These are phyloP conservation scores for Polychaeton citri DNA, from an alignment of 2,329 filamentous ascomycete genomes.

Conservation along the genomic window DNA sequence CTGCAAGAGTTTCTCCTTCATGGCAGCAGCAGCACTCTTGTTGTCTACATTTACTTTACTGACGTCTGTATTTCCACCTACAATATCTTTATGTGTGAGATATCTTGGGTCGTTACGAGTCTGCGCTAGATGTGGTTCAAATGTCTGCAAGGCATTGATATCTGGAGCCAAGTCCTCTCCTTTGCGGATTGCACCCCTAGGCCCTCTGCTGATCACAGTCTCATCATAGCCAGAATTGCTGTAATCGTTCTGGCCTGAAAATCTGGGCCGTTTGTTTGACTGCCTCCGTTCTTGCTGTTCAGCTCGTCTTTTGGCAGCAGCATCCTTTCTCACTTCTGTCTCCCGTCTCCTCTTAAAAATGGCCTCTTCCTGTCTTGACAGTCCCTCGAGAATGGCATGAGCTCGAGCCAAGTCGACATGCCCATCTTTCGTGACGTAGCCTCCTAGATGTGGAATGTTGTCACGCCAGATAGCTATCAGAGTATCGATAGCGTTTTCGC, in stretches of 20 bases:
- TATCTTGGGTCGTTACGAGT: slow-evolving; percentile 38
- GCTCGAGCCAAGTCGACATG: slow-evolving; percentile 76
- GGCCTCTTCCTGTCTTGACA: slow-evolving; percentile 83
- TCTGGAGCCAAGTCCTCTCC: slow-evolving; percentile 20
- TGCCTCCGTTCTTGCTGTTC: slow-evolving; percentile 49
- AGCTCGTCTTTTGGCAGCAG: slow-evolving; percentile 65
- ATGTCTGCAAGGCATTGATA: slow-evolving; percentile 39
- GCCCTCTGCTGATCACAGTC: slow-evolving; percentile 19
- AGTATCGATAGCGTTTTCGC: slow-evolving; percentile 93
- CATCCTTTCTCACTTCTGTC: slow-evolving; percentile 69
- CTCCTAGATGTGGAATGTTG: slow-evolving; percentile 80
- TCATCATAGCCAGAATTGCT: slow-evolving; percentile 17
- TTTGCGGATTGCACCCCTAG: slow-evolving; percentile 18
- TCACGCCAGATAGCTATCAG: slow-evolving; percentile 95
- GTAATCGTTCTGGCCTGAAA: slow-evolving; percentile 11
- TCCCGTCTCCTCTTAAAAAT: slow-evolving; percentile 86
- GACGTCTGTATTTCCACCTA: slow-evolving; percentile 44
- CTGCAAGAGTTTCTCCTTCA: slow-evolving; percentile 66
- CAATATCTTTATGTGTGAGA: slow-evolving; percentile 77
- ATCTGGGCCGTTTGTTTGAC: slow-evolving; percentile 21
- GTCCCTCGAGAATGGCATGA: slow-evolving; percentile 73
- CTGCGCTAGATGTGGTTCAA: slow-evolving; percentile 41
- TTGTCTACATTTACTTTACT: slow-evolving; percentile 69
- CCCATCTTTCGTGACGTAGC: slow-evolving; percentile 91
- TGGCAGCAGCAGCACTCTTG: slow-evolving; percentile 80